Percentiles rank a stretch among this genome's conserved stretches.
Conservation (phyloP, 2,329 filamentous ascomycete species). For the Alternaria angustiovoidea region DNA sequence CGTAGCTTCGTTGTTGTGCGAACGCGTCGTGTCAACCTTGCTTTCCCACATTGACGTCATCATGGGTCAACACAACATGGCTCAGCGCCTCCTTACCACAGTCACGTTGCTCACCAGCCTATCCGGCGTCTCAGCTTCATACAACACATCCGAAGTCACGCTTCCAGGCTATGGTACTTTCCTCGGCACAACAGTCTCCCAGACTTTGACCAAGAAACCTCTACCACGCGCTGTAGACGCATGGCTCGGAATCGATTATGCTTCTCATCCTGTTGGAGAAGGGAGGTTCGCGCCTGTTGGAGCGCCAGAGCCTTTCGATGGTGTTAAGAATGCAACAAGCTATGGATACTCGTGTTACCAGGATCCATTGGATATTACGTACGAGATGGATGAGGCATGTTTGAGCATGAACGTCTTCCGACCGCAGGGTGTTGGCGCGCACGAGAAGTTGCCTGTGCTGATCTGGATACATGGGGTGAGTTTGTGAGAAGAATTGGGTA, state of each 20-base stretch:
- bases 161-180: constrained; percentile 53
- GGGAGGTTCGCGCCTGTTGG: constrained; percentile 51
- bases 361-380: constrained; percentile 47
- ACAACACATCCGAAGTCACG: constrained; percentile 13
- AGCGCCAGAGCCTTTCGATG: constrained; percentile 50
- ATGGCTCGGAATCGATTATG: constrained; percentile 59
- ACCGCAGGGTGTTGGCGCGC: constrained; percentile 23
- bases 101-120: constrained; percentile 5
- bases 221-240: constrained; percentile 53
- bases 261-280: constrained; percentile 49
- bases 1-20: neutral
- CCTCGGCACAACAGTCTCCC: constrained; percentile 46
- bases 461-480: constrained; percentile 43
- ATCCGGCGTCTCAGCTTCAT: neutral
- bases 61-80: constrained; percentile 6
- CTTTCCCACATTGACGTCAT: constrained; percentile 4
- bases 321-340: constrained; percentile 45
- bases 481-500: neutral
- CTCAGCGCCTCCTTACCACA: constrained; percentile 6
- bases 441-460: constrained; percentile 35
- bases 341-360: constrained; percentile 56
- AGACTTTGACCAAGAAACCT: constrained; percentile 47
- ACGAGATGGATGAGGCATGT: constrained; percentile 33
- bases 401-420: constrained; percentile 40
- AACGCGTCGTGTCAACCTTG: neutral